Percentiles rank a stretch among this genome's conserved stretches.
Evolutionary conservation across 2,329 filamentous ascomycete genomes (phyloP).

Genomic region (Penicillium sp.): DNA sequence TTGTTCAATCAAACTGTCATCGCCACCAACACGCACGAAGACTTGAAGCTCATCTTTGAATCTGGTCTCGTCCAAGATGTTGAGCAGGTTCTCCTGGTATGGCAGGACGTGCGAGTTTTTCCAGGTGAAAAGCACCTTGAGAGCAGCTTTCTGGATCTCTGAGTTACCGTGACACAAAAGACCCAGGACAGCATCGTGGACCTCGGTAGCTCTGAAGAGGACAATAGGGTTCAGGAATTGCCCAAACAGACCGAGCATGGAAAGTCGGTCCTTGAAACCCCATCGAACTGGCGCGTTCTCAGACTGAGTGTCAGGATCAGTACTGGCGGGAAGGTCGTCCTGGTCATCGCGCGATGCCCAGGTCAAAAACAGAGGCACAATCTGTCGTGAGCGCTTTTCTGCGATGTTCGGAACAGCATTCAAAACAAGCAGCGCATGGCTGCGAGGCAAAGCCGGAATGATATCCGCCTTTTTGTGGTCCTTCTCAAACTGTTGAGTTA

Average conservation of each 20-base stretch:
- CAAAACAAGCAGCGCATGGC: conserved; percentile 78
- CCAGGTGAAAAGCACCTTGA: conserved; percentile 87
- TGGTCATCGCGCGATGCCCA: conserved; percentile 65
- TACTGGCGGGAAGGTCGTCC: conserved; percentile 33
- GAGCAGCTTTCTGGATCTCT: conserved; percentile 80
- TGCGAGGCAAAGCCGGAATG: conserved; percentile 57
- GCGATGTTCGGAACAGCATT: conserved; percentile 71
- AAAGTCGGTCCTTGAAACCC: conserved; percentile 72
- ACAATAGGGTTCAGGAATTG: conserved; percentile 85
- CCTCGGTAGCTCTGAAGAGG: conserved; percentile 73
- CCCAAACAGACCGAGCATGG: conserved; percentile 76
- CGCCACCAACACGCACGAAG: conserved; percentile 71
- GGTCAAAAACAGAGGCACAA: conserved; percentile 82
- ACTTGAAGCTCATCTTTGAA: conserved; percentile 94
- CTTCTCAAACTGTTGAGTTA: conserved; percentile 65
- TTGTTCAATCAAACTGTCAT: conserved; percentile 66
- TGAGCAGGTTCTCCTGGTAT: conserved; percentile 83
- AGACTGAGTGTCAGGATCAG: conserved; percentile 13
- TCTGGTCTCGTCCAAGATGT: conserved; percentile 82
- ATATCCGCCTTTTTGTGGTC: conserved; percentile 50
- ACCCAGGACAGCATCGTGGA: conserved; percentile 71
- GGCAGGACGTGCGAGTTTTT: conserved; percentile 73
- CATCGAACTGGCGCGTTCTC: conserved; percentile 32
- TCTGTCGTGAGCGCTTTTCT: conserved; percentile 78
- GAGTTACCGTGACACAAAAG: conserved; percentile 85